Percentiles rank a stretch among this genome's conserved stretches.
These are phyloP conservation scores for Plasmodium coatneyi DNA, from an alignment of 169 alveolate species.

Conservation along the genomic window DNA sequence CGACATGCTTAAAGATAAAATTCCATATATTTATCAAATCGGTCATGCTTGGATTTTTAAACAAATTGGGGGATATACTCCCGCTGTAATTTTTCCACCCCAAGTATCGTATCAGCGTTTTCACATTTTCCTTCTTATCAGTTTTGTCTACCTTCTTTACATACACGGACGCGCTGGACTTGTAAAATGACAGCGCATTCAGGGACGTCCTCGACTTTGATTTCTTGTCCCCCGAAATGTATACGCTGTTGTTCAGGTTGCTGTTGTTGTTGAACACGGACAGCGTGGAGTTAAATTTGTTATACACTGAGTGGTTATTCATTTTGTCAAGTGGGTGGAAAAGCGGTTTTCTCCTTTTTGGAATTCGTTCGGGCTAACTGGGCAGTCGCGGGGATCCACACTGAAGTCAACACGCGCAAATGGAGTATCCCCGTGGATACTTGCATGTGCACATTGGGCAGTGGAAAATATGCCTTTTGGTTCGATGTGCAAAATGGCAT, in stretches of 20 bases:
- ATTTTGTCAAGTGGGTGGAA: background rate
- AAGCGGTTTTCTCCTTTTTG: background rate
- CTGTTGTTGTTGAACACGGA: conserved; percentile 58
- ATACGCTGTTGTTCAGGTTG: conserved; percentile 50
- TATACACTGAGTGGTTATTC: conserved; percentile 75
- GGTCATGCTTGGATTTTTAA: conserved; percentile 74
- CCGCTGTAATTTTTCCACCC: conserved; percentile 76
- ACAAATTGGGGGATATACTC: conserved; percentile 67
- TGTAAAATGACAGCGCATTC: conserved; percentile 60
- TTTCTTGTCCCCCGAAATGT: conserved; percentile 66
- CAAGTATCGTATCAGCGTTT: conserved; percentile 69
- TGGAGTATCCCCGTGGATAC: background rate
- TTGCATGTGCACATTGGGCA: background rate
- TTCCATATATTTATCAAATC: conserved; percentile 75
- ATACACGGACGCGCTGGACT: conserved; percentile 68
- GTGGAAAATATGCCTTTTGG: background rate
- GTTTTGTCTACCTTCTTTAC: conserved; percentile 68
- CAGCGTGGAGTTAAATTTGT: conserved; percentile 54
- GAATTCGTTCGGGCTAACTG: background rate
- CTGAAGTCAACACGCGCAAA: background rate
- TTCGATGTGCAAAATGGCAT: background rate
- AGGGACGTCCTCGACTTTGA: conserved; percentile 57
- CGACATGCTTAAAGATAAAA: conserved; percentile 74
- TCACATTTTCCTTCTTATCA: conserved; percentile 73
- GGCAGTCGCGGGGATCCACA: background rate